Evolutionary conservation across 2,329 filamentous ascomycete species (phyloP), one percentile per base, ranked within the genome.

Genomic region (Ophiostoma pallidulum): DNA sequence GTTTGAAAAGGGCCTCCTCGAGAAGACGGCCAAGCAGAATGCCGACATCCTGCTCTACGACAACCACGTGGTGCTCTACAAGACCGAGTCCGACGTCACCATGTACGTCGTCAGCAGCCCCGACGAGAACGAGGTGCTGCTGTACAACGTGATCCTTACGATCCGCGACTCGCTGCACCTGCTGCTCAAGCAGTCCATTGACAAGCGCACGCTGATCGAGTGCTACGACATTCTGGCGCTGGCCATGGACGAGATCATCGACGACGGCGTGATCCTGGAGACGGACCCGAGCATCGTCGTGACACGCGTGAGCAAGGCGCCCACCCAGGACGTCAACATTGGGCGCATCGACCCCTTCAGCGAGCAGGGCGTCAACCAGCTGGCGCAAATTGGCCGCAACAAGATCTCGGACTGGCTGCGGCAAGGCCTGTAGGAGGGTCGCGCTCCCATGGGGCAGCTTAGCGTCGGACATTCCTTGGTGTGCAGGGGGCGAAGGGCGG

Each of bases 1-100:
- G 2, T 98, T 98, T 62, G 92, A 98, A 68, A 96, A 96, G 72
- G 92, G 90, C 6, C 77, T 98, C 33, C 71, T 96, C 51, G 84
- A 95, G 61, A 97, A 98, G 52, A 97, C 92, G 14, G 84, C 86
- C 57, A 98, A 97, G 74, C 88, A 94, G 70, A 90, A 80, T 13
- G 88, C 85, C 58, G 92, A 97, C 70, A 92, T 98, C 59, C 94
- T 98, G 58, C 80, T 98, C 48, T 97, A 96, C 70, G 92, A 98
- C 69, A 94, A 94, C 70, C 81, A 88, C 60, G 84, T 98, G 52
- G 88, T 97, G 47, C 83, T 97, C 45, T 98, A 96, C 75, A 98
- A 98, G 80, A 85, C 85, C 71, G 92, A 98, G 73, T 89, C 86
- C 58, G 92, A 98, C 66, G 86, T 97, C 49, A 96, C 96, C 79